These are phyloP conservation scores for Striga hermonthica DNA, from an alignment of 305 asterid genomes.

Conservation along the genomic window DNA sequence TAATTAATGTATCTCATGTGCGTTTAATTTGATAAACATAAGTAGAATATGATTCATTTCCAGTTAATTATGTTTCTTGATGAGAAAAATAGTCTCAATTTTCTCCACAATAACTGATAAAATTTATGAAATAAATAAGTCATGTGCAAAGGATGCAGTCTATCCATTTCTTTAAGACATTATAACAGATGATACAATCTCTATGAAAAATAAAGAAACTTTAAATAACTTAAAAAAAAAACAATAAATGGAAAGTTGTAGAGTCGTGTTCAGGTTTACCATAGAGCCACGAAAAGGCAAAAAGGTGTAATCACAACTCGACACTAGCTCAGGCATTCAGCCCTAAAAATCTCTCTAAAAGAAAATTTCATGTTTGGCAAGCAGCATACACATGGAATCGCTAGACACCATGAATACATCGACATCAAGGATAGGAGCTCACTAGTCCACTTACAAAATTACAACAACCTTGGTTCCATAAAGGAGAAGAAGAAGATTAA, in stretches of 20 bases:
- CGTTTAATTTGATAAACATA: constrained; percentile 13
- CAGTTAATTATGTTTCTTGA: constrained; percentile 10
- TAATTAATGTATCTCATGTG: constrained; percentile 1
- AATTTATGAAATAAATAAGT: constrained; percentile 8
- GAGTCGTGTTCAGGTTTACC: constrained; percentile 4
- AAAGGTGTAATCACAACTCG: constrained; percentile 2
- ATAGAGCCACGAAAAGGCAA: neutral
- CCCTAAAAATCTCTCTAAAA: neutral
- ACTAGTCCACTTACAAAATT: neutral
- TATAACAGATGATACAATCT: constrained; percentile 2
- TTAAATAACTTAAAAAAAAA: too few relatives aligned
- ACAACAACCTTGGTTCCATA: constrained; percentile 1
- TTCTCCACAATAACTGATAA: constrained; percentile 5
- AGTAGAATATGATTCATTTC: constrained; percentile 12
- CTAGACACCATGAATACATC: constrained; percentile 14
- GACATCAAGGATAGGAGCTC: constrained; percentile 6
- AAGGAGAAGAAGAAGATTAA: neutral
- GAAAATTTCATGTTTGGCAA: constrained; percentile 4
- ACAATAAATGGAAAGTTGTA: neutral
- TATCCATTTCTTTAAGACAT: constrained; percentile 11
- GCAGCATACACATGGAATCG: constrained; percentile 5
- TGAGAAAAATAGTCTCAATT: neutral
- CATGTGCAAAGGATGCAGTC: neutral
- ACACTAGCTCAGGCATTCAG: constrained; percentile 23
- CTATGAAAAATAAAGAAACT: neutral